phyloP scores from a whole-genome alignment of 441 rosid species.

The Geranium incanum region DNA sequence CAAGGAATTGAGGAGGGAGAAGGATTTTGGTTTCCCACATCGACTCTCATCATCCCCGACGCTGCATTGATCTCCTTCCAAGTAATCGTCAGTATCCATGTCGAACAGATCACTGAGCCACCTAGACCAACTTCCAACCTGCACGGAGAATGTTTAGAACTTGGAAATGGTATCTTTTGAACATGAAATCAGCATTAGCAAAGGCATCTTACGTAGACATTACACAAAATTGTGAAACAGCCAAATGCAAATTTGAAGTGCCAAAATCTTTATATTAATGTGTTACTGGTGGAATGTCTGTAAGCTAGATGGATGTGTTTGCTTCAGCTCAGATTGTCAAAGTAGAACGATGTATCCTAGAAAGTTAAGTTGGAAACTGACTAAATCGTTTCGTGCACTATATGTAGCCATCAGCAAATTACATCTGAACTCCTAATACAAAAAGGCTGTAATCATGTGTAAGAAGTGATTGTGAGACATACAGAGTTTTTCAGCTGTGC shows the following conservation, averaged over 20 bases:
- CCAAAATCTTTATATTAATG: no score
- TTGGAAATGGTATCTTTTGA: neutral
- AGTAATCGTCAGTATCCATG: slow-evolving; percentile 52
- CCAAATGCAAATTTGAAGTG: no score
- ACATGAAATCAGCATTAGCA: neutral
- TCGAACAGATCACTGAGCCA: slow-evolving; percentile 90
- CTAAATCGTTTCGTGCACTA: neutral
- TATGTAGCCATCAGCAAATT: neutral
- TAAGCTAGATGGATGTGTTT: no score
- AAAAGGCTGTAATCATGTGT: slow-evolving; percentile 10
- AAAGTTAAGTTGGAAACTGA: neutral
- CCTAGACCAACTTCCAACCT: slow-evolving; percentile 98
- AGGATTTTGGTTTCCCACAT: slow-evolving; percentile 56
- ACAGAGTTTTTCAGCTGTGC: slow-evolving; percentile 88
- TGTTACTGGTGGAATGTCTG: no score
- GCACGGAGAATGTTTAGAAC: slow-evolving; percentile 12
- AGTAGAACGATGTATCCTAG: neutral
- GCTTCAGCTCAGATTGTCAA: no score
- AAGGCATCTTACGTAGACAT: no score
- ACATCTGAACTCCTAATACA: neutral
- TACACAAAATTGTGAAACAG: no score
- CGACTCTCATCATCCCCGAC: slow-evolving; percentile 22
- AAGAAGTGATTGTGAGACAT: slow-evolving; percentile 25
- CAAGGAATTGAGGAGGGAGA: slow-evolving; percentile 75
- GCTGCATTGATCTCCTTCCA: slow-evolving; percentile 31